Conservation (phyloP, 2,329 filamentous ascomycete genomes). For the Aureobasidium musti region DNA sequence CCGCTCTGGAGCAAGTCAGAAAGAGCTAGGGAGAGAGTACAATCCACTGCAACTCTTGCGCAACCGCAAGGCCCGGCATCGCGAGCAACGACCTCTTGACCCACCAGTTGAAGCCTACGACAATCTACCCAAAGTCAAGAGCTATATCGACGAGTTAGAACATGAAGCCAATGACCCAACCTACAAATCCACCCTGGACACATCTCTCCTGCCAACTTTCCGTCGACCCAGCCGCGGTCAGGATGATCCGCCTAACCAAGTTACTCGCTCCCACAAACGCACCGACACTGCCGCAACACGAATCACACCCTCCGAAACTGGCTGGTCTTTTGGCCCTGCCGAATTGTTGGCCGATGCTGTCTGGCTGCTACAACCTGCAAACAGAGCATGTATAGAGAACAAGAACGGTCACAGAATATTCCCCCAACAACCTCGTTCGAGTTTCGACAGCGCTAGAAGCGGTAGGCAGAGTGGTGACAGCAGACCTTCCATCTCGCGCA, state of each 20-base stretch:
- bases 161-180: conserved; percentile 45
- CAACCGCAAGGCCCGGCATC: conserved; percentile 80
- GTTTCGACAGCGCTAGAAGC: conserved; percentile 32
- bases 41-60: conserved; percentile 92
- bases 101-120: conserved; percentile 75
- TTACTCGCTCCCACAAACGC: conserved; percentile 37
- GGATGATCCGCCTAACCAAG: conserved; percentile 33
- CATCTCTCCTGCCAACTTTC: conserved; percentile 37
- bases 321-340: conserved; percentile 81
- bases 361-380: conserved; percentile 81
- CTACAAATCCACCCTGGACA: conserved; percentile 44
- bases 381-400: conserved; percentile 81
- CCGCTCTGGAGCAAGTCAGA: conserved; percentile 45
- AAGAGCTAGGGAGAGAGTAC: conserved; percentile 68
- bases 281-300: conserved; percentile 56
- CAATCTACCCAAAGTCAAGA: conserved; percentile 68
- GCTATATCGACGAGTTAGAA: conserved; percentile 74
- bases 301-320: conserved; percentile 70
- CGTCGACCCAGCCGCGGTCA: conserved; percentile 29
- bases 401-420: conserved; percentile 74
- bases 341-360: conserved; percentile 87
- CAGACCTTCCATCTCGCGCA: conserved; percentile 12
- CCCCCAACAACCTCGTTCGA: conserved; percentile 41
- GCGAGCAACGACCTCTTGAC: conserved; percentile 74
- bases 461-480: conserved; percentile 11